These are phyloP conservation scores for Venturiaceae sp. DNA, from an alignment of 2,329 filamentous ascomycete species.

Conservation along the genomic window DNA sequence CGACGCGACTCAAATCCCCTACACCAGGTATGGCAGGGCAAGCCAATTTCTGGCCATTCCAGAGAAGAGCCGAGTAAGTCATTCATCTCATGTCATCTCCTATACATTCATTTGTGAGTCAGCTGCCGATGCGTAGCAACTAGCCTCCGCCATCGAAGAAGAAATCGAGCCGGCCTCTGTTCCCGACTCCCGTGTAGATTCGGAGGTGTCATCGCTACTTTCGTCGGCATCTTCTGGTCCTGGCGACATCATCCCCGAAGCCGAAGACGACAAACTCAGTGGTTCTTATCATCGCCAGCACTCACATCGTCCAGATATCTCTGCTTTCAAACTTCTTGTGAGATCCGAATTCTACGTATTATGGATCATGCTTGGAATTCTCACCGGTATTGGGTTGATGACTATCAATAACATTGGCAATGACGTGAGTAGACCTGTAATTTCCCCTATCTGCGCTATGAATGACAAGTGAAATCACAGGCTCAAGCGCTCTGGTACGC, in stretches of 20 bases:
- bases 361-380: conserved; percentile 77
- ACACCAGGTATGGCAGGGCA: conserved; percentile 36
- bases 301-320: conserved; percentile 80
- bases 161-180: neutral
- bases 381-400: conserved; percentile 92
- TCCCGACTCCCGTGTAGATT: neutral
- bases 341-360: conserved; percentile 83
- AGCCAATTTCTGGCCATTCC: conserved; percentile 25
- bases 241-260: conserved; percentile 37
- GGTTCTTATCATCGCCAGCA: conserved; percentile 54
- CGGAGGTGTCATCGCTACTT: conserved; percentile 47
- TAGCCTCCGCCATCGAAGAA: neutral
- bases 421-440: conserved; percentile 40
- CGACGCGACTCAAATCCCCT: conserved; percentile 33
- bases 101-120: neutral
- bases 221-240: conserved; percentile 49
- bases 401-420: conserved; percentile 99
- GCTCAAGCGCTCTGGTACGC: conserved; percentile 77
- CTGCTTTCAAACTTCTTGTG: conserved; percentile 65
- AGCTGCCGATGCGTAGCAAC: conserved; percentile 9
- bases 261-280: conserved; percentile 45
- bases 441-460: neutral
- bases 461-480: conserved; percentile 16
- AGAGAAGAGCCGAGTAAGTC: conserved; percentile 58
- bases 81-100: neutral